phyloP scores from a whole-genome alignment of 192 early-diverging fungal genomes.

The Umbelopsis isabellina region DNA sequence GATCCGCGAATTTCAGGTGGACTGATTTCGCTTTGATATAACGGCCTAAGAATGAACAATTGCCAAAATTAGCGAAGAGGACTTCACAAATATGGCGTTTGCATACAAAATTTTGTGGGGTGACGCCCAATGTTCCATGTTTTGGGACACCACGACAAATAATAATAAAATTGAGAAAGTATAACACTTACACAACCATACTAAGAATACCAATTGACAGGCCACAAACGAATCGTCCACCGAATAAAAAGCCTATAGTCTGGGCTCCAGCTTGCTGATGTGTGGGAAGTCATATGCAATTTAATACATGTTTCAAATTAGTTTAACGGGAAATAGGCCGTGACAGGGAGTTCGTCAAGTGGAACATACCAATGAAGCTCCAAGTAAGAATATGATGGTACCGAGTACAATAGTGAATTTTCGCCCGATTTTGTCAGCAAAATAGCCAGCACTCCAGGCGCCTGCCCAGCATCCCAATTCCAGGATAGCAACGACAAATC shows the following conservation, averaged over 20 bases:
- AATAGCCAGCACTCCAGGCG: conserved; percentile 52
- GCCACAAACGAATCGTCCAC: conserved; percentile 57
- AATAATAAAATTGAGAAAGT: conserved; percentile 27
- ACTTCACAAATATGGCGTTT: conserved; percentile 9
- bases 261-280: conserved; percentile 37
- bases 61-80: conserved; percentile 26
- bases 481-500: conserved; percentile 56
- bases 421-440: conserved; percentile 65
- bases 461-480: conserved; percentile 68
- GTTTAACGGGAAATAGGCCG: neutral
- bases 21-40: conserved; percentile 60
- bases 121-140: neutral
- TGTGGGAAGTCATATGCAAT: conserved; percentile 3
- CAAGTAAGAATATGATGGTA: conserved; percentile 57
- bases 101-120: conserved; percentile 26
- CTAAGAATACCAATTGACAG: conserved; percentile 55
- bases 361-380: conserved; percentile 31
- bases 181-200: conserved; percentile 41
- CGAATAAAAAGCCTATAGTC: conserved; percentile 46
- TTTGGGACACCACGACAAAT: neutral
- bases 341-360: too few relatives aligned
- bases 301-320: conserved; percentile 9
- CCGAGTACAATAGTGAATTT: conserved; percentile 64
- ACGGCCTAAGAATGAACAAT: conserved; percentile 29
- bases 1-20: conserved; percentile 62